These are phyloP conservation scores for Yarrowia sp. DNA, from an alignment of 805 yeast genomes.

Conservation along the genomic window DNA sequence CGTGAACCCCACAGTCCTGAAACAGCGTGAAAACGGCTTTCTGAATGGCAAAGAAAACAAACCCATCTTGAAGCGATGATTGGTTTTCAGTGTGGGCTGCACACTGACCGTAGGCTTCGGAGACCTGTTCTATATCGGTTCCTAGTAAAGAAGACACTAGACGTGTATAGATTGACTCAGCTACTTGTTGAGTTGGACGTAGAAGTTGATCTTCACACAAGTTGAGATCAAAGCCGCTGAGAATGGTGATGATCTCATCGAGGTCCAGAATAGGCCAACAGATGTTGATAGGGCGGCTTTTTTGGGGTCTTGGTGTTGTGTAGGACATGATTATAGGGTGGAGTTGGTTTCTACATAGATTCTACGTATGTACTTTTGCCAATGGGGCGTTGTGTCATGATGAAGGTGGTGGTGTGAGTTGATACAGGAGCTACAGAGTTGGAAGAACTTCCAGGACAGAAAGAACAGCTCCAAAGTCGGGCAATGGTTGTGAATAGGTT, in stretches of 20 bases:
- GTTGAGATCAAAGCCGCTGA: not conserved
- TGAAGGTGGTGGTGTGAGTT: too few relatives aligned
- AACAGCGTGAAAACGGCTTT: not conserved
- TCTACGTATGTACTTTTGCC: too few relatives aligned
- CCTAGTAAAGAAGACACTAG: not conserved
- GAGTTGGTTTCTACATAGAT: too few relatives aligned
- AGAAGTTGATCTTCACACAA: not conserved
- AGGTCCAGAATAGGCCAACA: not conserved
- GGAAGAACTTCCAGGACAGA: too few relatives aligned
- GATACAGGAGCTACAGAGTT: too few relatives aligned
- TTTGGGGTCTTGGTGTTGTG: not conserved
- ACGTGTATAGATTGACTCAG: not conserved
- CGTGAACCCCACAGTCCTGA: conserved; percentile 1
- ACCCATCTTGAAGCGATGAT: not conserved
- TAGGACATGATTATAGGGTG: too few relatives aligned
- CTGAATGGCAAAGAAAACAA: not conserved
- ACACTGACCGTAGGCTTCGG: not conserved
- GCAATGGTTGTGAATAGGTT: too few relatives aligned
- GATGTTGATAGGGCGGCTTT: not conserved
- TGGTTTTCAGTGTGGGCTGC: not conserved
- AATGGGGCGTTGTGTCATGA: too few relatives aligned
- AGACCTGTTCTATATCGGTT: not conserved
- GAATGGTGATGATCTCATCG: not conserved
- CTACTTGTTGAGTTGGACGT: not conserved
- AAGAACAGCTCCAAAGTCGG: too few relatives aligned